Conservation (phyloP, 106 monocot genomes). For the Dendrobium officinale region DNA sequence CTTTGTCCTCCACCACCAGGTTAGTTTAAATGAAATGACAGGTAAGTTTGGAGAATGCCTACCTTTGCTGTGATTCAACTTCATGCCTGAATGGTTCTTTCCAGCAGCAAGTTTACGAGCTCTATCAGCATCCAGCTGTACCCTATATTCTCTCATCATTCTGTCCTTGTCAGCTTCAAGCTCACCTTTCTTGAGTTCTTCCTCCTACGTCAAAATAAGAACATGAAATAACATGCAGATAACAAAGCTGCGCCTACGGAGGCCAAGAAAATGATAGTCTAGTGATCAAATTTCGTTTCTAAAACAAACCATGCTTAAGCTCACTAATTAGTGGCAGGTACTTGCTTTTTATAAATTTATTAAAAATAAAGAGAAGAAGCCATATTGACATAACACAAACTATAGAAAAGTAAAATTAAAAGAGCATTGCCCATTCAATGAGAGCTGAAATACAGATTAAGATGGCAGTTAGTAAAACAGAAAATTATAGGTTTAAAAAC, state of each 20-base stretch:
- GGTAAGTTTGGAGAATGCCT: not conserved
- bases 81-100: slow-evolving; percentile 67
- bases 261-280: not conserved
- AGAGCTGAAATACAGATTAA: not conserved
- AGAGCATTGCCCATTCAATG: not conserved
- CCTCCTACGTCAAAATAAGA: slow-evolving; percentile 42
- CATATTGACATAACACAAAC: not conserved
- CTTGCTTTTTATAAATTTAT: not conserved
- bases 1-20: not conserved
- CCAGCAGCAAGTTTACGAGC: slow-evolving; percentile 77
- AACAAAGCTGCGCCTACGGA: not conserved
- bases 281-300: not conserved
- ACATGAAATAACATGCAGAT: not conserved
- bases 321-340: not conserved
- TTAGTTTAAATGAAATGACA: not conserved
- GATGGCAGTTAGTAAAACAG: not conserved
- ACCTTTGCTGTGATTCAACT: slow-evolving; percentile 77
- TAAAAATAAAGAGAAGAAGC: not conserved
- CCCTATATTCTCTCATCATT: slow-evolving; percentile 99
- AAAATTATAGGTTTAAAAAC: not conserved
- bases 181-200: slow-evolving; percentile 87
- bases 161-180: slow-evolving; percentile 91
- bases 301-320: not conserved
- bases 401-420: not conserved
- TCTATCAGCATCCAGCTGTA: slow-evolving; percentile 94